Conservation (phyloP, 2,329 filamentous ascomycete genomes). For the Ophioceras dolichostomum region DNA sequence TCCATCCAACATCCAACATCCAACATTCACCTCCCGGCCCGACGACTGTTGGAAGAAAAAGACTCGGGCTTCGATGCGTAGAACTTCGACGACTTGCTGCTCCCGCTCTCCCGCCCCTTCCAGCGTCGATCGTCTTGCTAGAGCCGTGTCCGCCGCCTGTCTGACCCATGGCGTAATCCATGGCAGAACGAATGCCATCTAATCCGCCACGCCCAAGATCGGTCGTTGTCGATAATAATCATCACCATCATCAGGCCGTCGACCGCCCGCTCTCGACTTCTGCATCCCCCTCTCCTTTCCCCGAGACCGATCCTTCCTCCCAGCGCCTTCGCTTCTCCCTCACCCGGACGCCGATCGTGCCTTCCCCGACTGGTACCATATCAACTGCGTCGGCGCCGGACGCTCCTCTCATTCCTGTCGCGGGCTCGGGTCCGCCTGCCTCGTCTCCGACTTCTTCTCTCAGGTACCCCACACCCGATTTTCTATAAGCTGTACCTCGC, state of each 20-base stretch:
- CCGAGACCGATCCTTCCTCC: neutral
- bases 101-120: too few species aligned
- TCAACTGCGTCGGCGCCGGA: neutral
- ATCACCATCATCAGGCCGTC: slow-evolving; percentile 4
- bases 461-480: neutral
- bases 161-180: slow-evolving; percentile 54
- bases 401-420: slow-evolving; percentile 1
- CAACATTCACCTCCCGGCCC: too few species aligned
- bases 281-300: neutral
- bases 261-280: slow-evolving; percentile 1
- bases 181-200: slow-evolving; percentile 47
- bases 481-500: too few species aligned
- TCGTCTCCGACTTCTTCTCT: neutral
- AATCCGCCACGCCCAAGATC: slow-evolving; percentile 30
- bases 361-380: neutral
- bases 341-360: neutral
- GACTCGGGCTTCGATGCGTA: too few species aligned
- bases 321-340: neutral
- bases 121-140: neutral
- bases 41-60: too few species aligned
- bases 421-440: neutral
- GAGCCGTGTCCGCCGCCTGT: neutral
- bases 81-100: too few species aligned
- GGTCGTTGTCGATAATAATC: slow-evolving; percentile 39
- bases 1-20: too few species aligned